Conservation (phyloP, 1,284 basidiomycete species). For the Sparassis latifolia region DNA sequence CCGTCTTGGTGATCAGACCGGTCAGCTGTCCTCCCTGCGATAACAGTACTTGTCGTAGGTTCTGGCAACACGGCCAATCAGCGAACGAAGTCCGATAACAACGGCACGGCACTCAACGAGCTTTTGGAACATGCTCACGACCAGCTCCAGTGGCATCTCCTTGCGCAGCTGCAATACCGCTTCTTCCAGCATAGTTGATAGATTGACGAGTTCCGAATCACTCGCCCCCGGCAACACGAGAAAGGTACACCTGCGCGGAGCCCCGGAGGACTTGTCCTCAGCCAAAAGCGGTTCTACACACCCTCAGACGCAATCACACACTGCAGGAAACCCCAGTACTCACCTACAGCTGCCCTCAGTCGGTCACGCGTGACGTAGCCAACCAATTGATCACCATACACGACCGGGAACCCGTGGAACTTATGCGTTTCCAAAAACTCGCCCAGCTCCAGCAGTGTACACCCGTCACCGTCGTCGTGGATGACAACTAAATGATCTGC, state of each 20-base stretch:
- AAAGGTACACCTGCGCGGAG: slow-evolving; percentile 35
- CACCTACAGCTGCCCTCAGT: slow-evolving; percentile 44
- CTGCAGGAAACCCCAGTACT: slow-evolving; percentile 6
- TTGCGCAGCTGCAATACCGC: slow-evolving; percentile 57
- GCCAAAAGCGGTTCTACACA: slow-evolving; percentile 24
- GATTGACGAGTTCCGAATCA: slow-evolving; percentile 31
- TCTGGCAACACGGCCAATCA: slow-evolving; percentile 32
- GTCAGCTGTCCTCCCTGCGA: slow-evolving; percentile 51
- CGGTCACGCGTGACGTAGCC: slow-evolving; percentile 57
- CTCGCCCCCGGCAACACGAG: slow-evolving; percentile 13
- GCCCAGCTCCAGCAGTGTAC: slow-evolving; percentile 46
- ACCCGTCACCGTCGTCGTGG: slow-evolving; percentile 34
- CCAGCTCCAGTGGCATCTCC: slow-evolving; percentile 62
- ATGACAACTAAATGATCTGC: slow-evolving; percentile 45
- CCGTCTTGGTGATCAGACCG: slow-evolving; percentile 64
- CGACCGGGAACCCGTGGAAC: slow-evolving; percentile 60
- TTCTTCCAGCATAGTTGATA: slow-evolving; percentile 49
- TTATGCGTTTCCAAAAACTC: slow-evolving; percentile 35
- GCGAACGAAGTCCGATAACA: neutral
- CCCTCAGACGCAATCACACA: neutral
- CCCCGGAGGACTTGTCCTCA: slow-evolving; percentile 24
- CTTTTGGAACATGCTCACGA: slow-evolving; percentile 70
- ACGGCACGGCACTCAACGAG: slow-evolving; percentile 34
- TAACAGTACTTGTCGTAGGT: slow-evolving; percentile 61
- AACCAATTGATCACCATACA: slow-evolving; percentile 42